A percentile compares a stretch with the other conserved stretches of the same genome.
These are phyloP conservation scores for Hyphopichia buzzinii DNA, from an alignment of 1,139 yeast species.

Conservation along the genomic window DNA sequence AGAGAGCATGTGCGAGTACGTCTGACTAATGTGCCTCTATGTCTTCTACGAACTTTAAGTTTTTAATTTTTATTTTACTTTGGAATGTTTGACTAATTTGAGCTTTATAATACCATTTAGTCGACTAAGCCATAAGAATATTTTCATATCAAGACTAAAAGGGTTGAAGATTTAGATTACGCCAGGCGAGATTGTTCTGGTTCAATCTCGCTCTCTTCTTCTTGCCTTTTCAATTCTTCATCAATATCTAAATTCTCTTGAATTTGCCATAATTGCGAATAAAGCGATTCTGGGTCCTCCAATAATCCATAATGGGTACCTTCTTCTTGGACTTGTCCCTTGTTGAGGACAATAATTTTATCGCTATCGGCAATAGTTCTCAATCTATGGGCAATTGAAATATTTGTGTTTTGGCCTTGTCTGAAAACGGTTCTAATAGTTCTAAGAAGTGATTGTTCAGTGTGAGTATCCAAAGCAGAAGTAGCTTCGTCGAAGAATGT, in stretches of 20 bases:
- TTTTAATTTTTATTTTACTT: no score
- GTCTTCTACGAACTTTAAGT: no score
- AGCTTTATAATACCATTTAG: no score
- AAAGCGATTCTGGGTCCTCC: slow-evolving; percentile 53
- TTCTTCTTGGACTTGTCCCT: slow-evolving; percentile 81
- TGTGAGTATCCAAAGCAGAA: slow-evolving; percentile 92
- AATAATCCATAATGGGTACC: slow-evolving; percentile 74
- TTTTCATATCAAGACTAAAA: neutral
- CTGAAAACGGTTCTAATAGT: slow-evolving; percentile 67
- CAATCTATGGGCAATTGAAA: slow-evolving; percentile 90
- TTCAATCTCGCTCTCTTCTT: slow-evolving; percentile 15
- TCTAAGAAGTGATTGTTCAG: slow-evolving; percentile 78
- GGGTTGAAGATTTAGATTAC: slow-evolving; percentile 5
- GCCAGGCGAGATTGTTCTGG: slow-evolving; percentile 11
- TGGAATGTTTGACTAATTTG: no score
- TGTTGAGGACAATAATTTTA: slow-evolving; percentile 80
- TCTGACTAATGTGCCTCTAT: no score
- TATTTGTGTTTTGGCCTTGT: slow-evolving; percentile 64
- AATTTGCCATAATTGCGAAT: slow-evolving; percentile 82
- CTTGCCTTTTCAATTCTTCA: slow-evolving; percentile 15
- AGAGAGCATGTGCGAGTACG: no score
- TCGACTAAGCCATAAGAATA: no score
- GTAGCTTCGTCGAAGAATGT: slow-evolving; percentile 98
- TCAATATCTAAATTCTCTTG: slow-evolving; percentile 76
- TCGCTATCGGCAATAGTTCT: slow-evolving; percentile 95